These are phyloP conservation scores for Agaricales sp. DNA, from an alignment of 1,284 basidiomycete genomes.

Conservation along the genomic window DNA sequence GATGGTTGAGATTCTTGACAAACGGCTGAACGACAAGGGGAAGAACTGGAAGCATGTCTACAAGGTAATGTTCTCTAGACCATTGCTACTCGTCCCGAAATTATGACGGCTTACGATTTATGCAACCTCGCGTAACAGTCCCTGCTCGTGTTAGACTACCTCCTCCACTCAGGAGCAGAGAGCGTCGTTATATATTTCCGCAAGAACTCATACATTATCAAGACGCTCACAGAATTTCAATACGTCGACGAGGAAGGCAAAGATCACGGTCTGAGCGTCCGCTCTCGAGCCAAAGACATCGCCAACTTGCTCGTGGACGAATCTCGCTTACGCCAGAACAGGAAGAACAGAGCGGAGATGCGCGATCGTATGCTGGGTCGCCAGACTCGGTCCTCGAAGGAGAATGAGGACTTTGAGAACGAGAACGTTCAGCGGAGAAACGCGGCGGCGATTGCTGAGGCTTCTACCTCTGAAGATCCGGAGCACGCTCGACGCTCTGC, in stretches of 20 bases:
- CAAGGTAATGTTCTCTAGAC: slow-evolving; percentile 66
- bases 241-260: slow-evolving; percentile 92
- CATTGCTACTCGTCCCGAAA: too few relatives aligned
- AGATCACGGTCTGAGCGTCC: slow-evolving; percentile 96
- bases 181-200: slow-evolving; percentile 98
- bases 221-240: slow-evolving; percentile 98
- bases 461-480: slow-evolving; percentile 62
- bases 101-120: too few relatives aligned
- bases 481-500: slow-evolving; percentile 69
- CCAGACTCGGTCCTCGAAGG: background rate
- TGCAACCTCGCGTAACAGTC: slow-evolving; percentile 25
- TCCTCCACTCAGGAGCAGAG: slow-evolving; percentile 93
- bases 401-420: slow-evolving; percentile 18
- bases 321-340: slow-evolving; percentile 75
- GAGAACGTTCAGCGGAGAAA: slow-evolving; percentile 38
- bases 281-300: slow-evolving; percentile 99
- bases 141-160: slow-evolving; percentile 93
- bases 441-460: slow-evolving; percentile 50
- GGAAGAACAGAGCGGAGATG: slow-evolving; percentile 83
- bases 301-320: slow-evolving; percentile 93
- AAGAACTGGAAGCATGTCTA: slow-evolving; percentile 99
- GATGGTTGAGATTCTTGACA: slow-evolving; percentile 99
- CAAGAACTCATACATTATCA: slow-evolving; percentile 97
- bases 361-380: slow-evolving; percentile 82
- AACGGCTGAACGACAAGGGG: slow-evolving; percentile 97